Base-by-base conservation (phyloP, 169 alveolate species). In the Babesia ovata region DNA sequence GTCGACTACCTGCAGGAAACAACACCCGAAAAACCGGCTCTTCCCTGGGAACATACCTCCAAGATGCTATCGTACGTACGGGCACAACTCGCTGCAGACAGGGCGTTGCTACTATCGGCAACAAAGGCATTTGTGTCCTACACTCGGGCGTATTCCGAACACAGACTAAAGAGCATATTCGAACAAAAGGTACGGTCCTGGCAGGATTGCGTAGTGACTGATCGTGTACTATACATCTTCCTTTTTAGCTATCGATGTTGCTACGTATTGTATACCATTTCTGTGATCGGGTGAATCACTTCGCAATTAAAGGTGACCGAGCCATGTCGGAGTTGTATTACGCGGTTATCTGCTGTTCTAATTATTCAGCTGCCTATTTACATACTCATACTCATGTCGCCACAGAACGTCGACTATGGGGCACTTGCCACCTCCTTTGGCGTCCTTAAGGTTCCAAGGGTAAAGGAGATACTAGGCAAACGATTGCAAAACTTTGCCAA, bases 391-490 rank as follows among this genome's bases (percentile, higher is more conserved):
- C 19, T 33, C 7, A 60, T 21, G 21, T 22, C 16, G 0, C 28
- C 21, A 21, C 56, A 70, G 63, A 81, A 72, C 12, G 42, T 81
- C 36, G 90, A 83, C 50, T 83, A 74, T 52, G 90, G 90, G 10
- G 75, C 79, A 19, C 49, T 83, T 9, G 99, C 98, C 10, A 90
- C 94, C 39, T 87, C 96, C 42, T 94, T 95, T 72, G 93, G 91
- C 28, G 91, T 96, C n/a, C 85, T 96, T 19, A 87, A 94, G 73
- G 78, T 96, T 12, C 99, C 99, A 1, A 79, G 99, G 84, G 94
- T 95, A 29, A 95, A 94, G 87, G 99, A 96, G 79, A 95, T 96
- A 24, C 85, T 95, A 22, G 96, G 90, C 24, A 53, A 56, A 42
- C 59, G 62, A 13, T 42, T 83, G 45, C 26, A 21, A 26, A 52